phyloP scores from a whole-genome alignment of 768 basidiomycete species.

The Rhodosporidiobolus sp. region DNA sequence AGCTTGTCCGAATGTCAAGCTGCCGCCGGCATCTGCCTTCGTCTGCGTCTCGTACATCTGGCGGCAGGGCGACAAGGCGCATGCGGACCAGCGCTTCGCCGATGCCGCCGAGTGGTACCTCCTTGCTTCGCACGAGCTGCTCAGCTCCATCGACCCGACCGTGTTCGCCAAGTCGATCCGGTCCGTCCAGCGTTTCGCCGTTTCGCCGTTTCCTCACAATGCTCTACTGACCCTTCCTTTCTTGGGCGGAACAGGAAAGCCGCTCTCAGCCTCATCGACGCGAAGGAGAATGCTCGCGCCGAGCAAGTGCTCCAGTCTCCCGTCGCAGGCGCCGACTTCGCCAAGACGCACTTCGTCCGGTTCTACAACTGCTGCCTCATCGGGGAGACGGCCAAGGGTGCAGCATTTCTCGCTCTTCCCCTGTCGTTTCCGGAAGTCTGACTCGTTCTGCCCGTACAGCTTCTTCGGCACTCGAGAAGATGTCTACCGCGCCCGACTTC shows the following conservation, averaged over 20 bases:
- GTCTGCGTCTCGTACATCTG: slow-evolving; percentile 12
- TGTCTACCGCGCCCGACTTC: slow-evolving; percentile 8
- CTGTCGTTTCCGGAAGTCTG: fast-evolving
- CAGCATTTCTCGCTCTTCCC: too few species aligned
- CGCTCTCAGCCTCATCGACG: background rate
- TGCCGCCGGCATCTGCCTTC: background rate
- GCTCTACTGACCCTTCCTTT: background rate
- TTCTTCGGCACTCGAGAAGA: background rate
- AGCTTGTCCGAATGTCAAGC: background rate
- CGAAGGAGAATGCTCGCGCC: background rate
- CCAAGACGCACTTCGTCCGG: slow-evolving; percentile 22
- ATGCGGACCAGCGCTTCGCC: background rate
- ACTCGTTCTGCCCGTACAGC: background rate
- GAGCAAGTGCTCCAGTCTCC: slow-evolving; percentile 1
- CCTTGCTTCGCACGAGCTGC: background rate
- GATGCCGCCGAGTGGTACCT: slow-evolving; percentile 5
- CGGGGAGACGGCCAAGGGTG: background rate
- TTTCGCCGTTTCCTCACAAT: too few species aligned
- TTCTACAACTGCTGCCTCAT: slow-evolving; percentile 3
- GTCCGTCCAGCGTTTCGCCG: background rate
- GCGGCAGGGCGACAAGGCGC: slow-evolving; percentile 8
- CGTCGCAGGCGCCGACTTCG: background rate
- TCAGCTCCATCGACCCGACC: background rate
- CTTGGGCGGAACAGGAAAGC: background rate
- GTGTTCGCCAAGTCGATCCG: background rate